These are phyloP conservation scores for Micractinium conductrix DNA, from an alignment of 139 green algal species.

Conservation along the genomic window DNA sequence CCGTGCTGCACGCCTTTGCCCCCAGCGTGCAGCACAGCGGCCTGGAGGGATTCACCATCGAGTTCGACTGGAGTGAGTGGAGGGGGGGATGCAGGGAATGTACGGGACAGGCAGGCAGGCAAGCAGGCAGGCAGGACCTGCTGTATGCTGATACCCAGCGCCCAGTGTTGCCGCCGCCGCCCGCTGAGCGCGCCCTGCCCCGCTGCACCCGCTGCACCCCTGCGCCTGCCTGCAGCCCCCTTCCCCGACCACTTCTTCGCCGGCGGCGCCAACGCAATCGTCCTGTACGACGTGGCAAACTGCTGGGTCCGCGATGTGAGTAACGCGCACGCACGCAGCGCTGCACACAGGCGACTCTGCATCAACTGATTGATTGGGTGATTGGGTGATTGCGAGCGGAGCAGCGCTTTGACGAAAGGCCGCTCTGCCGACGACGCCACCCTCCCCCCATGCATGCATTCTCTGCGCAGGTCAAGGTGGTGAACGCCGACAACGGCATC, in stretches of 20 bases:
- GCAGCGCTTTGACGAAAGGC: no score
- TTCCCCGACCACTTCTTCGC: slow-evolving; percentile 22
- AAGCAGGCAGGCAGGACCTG: no score
- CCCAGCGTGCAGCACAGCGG: slow-evolving; percentile 31
- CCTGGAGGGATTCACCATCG: slow-evolving; percentile 17
- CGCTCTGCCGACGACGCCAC: no score
- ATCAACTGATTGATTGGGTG: no score
- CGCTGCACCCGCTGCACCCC: background rate
- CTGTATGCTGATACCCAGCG: background rate
- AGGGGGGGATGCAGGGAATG: background rate
- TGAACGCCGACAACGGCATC: slow-evolving; percentile 19
- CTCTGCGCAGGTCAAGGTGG: background rate
- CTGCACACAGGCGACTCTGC: no score
- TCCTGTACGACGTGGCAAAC: slow-evolving; percentile 26
- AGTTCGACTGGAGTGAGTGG: slow-evolving; percentile 27
- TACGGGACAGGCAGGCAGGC: background rate
- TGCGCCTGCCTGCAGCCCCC: background rate
- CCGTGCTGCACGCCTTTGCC: slow-evolving; percentile 18
- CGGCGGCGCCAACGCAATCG: slow-evolving; percentile 23
- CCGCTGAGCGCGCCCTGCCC: background rate
- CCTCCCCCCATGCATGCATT: background rate
- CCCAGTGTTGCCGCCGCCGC: background rate
- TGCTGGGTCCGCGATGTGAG: slow-evolving; percentile 24
- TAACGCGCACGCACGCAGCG: no score
- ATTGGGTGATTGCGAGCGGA: no score